Conservation (phyloP, 352 stramenopile genomes). For the Phytophthora rubi region DNA sequence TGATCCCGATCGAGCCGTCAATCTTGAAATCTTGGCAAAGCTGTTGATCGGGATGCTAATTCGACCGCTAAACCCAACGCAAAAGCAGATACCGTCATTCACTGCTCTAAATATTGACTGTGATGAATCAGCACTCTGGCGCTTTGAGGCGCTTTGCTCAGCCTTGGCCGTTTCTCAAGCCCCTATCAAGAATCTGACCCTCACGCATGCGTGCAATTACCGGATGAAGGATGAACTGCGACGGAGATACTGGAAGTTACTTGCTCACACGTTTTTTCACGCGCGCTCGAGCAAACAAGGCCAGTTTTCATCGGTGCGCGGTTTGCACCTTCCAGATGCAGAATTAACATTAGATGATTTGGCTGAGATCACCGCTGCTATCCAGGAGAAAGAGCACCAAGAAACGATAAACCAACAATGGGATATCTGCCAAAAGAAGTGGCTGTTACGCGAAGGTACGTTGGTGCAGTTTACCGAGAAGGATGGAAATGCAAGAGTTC, state of each 20-base stretch:
- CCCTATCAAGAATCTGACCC: constrained; percentile 6
- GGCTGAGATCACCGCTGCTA: constrained; percentile 6
- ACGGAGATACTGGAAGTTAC: background rate
- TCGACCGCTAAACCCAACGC: background rate
- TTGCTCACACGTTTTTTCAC: constrained; percentile 21
- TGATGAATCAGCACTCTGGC: constrained; percentile 7
- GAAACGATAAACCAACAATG: constrained; percentile 6
- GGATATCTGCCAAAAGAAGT: constrained; percentile 10
- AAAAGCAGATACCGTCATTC: constrained; percentile 8
- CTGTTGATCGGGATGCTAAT: constrained; percentile 19
- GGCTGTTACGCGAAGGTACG: constrained; percentile 4
- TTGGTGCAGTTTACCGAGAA: constrained; percentile 6
- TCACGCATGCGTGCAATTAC: constrained; percentile 5
- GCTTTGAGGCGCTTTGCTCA: constrained; percentile 24
- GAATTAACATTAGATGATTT: constrained; percentile 12
- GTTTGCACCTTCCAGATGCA: background rate
- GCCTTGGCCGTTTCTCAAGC: constrained; percentile 2
- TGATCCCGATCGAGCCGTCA: background rate
- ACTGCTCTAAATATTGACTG: constrained; percentile 11
- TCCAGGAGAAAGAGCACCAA: constrained; percentile 11
- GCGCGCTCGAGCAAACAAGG: constrained; percentile 1
- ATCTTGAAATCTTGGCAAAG: constrained; percentile 10
- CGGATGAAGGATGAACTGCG: constrained; percentile 2
- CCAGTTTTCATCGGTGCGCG: constrained; percentile 6
- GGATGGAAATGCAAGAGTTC: background rate